Percentiles rank a stretch among this genome's conserved stretches.
Evolutionary conservation across 108 stramenopile species (phyloP).

Genomic region (Ochromonas danica): DNA sequence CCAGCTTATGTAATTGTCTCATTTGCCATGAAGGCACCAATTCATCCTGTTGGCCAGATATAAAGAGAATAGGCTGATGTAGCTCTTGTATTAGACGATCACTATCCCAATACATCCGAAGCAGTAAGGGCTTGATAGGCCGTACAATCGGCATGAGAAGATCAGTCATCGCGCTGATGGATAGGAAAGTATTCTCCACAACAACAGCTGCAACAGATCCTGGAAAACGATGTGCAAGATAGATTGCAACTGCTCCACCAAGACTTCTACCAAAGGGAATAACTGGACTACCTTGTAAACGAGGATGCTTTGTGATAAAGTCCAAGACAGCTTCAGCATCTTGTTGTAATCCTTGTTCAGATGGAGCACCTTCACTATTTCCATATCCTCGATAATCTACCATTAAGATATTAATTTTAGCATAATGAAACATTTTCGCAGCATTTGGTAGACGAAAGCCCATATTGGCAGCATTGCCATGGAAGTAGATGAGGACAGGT

Average conservation of each 20-base stretch:
- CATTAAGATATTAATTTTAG: conserved; percentile 72
- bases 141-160: conserved; percentile 77
- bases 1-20: conserved; percentile 60
- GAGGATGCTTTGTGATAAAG: conserved; percentile 49
- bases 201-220: conserved; percentile 71
- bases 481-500: conserved; percentile 88
- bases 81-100: conserved; percentile 57
- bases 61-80: conserved; percentile 69
- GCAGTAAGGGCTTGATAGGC: conserved; percentile 73
- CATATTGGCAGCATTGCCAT: conserved; percentile 97
- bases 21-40: conserved; percentile 89
- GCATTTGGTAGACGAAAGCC: conserved; percentile 85
- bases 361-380: conserved; percentile 65
- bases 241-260: conserved; percentile 88
- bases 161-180: conserved; percentile 87
- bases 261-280: conserved; percentile 82
- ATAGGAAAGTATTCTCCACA: conserved; percentile 92
- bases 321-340: conserved; percentile 78
- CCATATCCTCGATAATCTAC: conserved; percentile 93
- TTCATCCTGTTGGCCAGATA: conserved; percentile 66
- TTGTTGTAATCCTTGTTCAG: conserved; percentile 71
- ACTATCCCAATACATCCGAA: conserved; percentile 79
- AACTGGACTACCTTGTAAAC: conserved; percentile 63
- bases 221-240: conserved; percentile 65
- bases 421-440: conserved; percentile 64